Evolutionary conservation across 768 basidiomycete genomes (phyloP).

Genomic region (Mrakia gelida): DNA sequence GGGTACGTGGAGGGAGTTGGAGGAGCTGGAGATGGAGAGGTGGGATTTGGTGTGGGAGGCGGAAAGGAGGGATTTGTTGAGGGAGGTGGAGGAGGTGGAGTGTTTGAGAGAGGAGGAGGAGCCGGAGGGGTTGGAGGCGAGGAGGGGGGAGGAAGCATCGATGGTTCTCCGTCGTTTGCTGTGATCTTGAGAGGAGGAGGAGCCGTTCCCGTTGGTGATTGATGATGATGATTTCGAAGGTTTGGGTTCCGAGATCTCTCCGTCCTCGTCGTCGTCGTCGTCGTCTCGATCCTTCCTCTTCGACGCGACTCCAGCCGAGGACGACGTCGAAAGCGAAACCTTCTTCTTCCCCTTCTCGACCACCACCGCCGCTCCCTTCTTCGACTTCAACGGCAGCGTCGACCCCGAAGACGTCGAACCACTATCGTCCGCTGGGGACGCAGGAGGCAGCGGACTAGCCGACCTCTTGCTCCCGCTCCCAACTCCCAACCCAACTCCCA

Average conservation of each 20-base stretch:
- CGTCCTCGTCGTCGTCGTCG: neutral
- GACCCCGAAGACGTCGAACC: neutral
- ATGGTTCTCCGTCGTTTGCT: slow-evolving; percentile 9
- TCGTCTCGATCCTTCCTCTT: neutral
- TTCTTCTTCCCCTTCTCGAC: neutral
- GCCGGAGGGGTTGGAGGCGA: neutral
- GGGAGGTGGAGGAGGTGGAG: neutral
- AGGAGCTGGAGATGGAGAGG: neutral
- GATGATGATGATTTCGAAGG: neutral
- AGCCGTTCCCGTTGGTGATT: neutral
- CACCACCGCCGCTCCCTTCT: neutral
- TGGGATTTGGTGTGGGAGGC: neutral
- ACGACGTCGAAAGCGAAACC: neutral
- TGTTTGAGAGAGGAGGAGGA: neutral
- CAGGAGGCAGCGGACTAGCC: slow-evolving; percentile 6
- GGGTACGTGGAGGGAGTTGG: neutral
- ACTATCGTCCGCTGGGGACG: neutral
- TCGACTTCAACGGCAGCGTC: neutral
- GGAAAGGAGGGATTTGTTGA: neutral
- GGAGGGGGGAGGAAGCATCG: neutral
- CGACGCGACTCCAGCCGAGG: neutral
- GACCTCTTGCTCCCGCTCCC: slow-evolving; percentile 3
- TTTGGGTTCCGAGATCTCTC: neutral
- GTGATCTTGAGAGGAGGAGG: neutral
- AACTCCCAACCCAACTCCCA: neutral